phyloP scores from a whole-genome alignment of 768 basidiomycete genomes.

The Leccinellum rugosiceps region DNA sequence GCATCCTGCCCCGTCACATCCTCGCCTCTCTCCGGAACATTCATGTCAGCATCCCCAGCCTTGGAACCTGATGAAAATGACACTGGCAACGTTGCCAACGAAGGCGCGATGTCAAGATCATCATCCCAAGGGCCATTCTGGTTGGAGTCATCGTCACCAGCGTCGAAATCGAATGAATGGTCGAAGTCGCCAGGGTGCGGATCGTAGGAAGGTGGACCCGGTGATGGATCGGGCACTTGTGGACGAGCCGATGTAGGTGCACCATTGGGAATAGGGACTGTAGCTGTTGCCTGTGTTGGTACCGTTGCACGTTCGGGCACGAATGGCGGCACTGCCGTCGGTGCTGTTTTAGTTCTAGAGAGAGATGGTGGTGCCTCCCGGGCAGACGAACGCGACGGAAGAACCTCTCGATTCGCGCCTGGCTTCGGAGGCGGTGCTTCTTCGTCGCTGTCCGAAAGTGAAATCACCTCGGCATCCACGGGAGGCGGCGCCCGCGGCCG shows the following conservation, averaged over 20 bases:
- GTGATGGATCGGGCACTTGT: not conserved
- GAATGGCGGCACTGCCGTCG: not conserved
- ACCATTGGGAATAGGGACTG: not conserved
- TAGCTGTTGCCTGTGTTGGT: not conserved
- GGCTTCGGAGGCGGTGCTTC: constrained; percentile 2
- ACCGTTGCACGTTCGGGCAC: not conserved
- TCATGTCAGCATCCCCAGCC: not conserved
- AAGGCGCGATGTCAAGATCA: constrained; percentile 9
- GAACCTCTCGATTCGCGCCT: not conserved
- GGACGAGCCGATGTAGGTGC: not conserved
- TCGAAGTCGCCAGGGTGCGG: constrained; percentile 11
- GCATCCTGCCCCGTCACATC: constrained; percentile 6
- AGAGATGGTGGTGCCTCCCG: not conserved
- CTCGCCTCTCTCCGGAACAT: not conserved
- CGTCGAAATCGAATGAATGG: constrained; percentile 18
- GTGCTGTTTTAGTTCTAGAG: not conserved
- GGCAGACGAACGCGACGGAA: not conserved
- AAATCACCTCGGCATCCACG: constrained; percentile 25
- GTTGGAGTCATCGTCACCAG: not conserved
- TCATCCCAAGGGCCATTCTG: not conserved
- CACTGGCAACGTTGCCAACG: not conserved
- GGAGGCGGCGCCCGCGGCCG: constrained; percentile 6
- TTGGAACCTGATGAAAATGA: not conserved
- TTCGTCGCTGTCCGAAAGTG: constrained; percentile 27
- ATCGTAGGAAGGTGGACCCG: constrained; percentile 1